A percentile compares a stretch with the other conserved stretches of the same genome.
phyloP scores from a whole-genome alignment of 2,329 filamentous ascomycete species.

The Pseudocercospora fuligena region DNA sequence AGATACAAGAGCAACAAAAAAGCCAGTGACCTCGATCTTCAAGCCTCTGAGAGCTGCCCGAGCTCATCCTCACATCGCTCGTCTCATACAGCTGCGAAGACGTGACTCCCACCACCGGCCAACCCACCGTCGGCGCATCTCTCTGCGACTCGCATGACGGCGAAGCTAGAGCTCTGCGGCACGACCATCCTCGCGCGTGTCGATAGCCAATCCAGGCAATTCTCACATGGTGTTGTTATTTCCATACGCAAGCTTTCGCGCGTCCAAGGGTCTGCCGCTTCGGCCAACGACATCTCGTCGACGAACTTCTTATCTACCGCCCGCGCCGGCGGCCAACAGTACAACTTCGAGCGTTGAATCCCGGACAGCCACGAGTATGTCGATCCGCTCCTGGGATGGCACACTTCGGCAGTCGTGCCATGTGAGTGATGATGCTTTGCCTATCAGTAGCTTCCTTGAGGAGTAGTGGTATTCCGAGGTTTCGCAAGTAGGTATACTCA shows the following conservation, averaged over 20 bases:
- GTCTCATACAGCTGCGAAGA: neutral
- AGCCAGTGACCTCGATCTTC: neutral
- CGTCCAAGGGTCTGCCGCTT: neutral
- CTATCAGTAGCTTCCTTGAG: neutral
- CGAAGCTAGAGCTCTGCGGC: conserved; percentile 1
- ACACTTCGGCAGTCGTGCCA: neutral
- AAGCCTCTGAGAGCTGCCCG: neutral
- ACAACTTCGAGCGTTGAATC: neutral
- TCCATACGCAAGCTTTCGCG: neutral
- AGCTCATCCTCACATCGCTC: neutral
- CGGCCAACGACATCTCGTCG: conserved; percentile 1
- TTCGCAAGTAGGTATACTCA: neutral
- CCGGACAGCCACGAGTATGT: neutral
- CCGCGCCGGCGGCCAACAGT: neutral
- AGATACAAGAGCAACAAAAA: neutral
- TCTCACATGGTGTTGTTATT: neutral
- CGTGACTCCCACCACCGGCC: neutral
- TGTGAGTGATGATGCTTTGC: conserved; percentile 2
- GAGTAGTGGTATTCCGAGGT: neutral
- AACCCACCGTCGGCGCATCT: conserved; percentile 3
- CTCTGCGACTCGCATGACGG: neutral
- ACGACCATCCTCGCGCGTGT: neutral
- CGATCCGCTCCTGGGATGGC: neutral
- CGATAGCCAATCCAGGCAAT: conserved; percentile 6
- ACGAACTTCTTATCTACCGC: neutral